phyloP scores from a whole-genome alignment of 2,329 filamentous ascomycete genomes.

The Sporothrix luriei region DNA sequence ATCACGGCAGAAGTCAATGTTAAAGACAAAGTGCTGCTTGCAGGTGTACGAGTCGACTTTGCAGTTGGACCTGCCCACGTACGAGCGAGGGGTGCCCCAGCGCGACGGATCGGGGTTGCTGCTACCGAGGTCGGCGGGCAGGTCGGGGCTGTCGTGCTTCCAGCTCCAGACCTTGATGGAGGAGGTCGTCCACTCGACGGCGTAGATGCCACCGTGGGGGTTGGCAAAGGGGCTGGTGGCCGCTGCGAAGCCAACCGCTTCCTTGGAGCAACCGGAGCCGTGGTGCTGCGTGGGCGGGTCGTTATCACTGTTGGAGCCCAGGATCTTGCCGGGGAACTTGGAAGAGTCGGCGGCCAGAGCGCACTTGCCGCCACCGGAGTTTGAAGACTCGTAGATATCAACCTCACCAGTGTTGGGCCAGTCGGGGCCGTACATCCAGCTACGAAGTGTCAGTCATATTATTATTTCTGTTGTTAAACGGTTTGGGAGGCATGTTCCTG shows the following conservation, averaged over 20 bases:
- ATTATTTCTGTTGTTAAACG: neutral
- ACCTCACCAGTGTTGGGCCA: conserved; percentile 68
- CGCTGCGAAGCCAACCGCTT: conserved; percentile 36
- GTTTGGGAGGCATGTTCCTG: neutral
- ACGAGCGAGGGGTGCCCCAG: conserved; percentile 67
- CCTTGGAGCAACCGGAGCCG: conserved; percentile 49
- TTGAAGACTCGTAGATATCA: conserved; percentile 69
- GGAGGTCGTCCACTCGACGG: conserved; percentile 49
- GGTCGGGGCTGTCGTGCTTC: conserved; percentile 38
- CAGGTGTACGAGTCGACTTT: conserved; percentile 65
- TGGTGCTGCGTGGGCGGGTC: conserved; percentile 42
- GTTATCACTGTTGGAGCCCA: conserved; percentile 47
- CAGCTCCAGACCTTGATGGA: conserved; percentile 50
- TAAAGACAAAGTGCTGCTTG: conserved; percentile 71
- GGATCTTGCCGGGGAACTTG: conserved; percentile 41
- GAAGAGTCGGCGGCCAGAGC: conserved; percentile 38
- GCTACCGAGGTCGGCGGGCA: conserved; percentile 44
- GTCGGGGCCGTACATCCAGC: conserved; percentile 54
- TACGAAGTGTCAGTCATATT: conserved; percentile 29
- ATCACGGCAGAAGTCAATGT: conserved; percentile 74
- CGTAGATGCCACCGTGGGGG: conserved; percentile 41
- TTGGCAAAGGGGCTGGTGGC: conserved; percentile 32
- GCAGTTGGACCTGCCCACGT: conserved; percentile 62
- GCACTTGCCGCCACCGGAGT: conserved; percentile 46
- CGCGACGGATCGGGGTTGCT: conserved; percentile 60